Percentiles rank a stretch among this genome's conserved stretches.
phyloP scores from a whole-genome alignment of 108 stramenopile genomes.

The Pseudonitzschia delicatissima region DNA sequence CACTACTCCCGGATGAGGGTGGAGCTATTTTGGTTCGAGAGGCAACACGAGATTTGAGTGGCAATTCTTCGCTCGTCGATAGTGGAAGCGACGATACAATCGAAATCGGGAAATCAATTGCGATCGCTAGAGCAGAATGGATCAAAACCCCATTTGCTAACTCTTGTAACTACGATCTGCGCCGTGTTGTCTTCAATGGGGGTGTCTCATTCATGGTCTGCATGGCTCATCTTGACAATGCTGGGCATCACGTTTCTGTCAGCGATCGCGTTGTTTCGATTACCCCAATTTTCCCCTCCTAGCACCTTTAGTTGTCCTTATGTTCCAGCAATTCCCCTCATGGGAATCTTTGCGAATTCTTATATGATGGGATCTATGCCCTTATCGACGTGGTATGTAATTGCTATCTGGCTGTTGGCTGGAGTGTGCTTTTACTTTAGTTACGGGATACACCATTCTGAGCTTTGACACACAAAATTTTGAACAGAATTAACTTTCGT shows the following conservation, averaged over 20 bases:
- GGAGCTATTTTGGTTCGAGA: constrained; percentile 5
- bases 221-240: neutral
- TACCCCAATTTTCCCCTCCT: constrained; percentile 31
- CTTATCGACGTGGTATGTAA: constrained; percentile 33
- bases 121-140: constrained; percentile 24
- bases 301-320: constrained; percentile 46
- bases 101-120: neutral
- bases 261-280: constrained; percentile 1
- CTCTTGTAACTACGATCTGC: constrained; percentile 26
- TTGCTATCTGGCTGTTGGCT: constrained; percentile 33
- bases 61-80: neutral
- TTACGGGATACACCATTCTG: constrained; percentile 54
- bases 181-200: constrained; percentile 22
- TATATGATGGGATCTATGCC: constrained; percentile 63
- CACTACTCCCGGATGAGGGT: constrained; percentile 12
- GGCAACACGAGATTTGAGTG: constrained; percentile 16
- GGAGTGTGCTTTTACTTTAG: constrained; percentile 50
- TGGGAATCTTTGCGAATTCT: constrained; percentile 54
- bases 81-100: too few relatives aligned
- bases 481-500: neutral
- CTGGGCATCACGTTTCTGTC: neutral
- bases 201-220: constrained; percentile 11
- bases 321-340: constrained; percentile 46
- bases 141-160: constrained; percentile 34
- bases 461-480: constrained; percentile 18